Conservation (phyloP, 1,284 basidiomycete species). For the Malassezia nana region DNA sequence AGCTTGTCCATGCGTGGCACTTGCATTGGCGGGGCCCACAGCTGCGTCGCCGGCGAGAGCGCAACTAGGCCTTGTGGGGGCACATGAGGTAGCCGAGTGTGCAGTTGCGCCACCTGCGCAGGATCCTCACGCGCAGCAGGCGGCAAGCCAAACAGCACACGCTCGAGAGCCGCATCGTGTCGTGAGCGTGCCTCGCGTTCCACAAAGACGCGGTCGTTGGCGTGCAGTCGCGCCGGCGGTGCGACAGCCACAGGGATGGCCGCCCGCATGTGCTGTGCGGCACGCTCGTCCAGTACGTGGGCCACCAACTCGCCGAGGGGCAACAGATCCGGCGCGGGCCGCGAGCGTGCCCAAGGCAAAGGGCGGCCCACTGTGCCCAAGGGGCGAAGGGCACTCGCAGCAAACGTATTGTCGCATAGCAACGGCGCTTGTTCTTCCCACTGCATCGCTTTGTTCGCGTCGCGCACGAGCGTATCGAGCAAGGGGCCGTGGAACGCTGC, state of each 20-base stretch:
- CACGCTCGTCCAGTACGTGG: slow-evolving; percentile 64
- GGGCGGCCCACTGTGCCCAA: slow-evolving; percentile 47
- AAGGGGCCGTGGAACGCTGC: slow-evolving; percentile 57
- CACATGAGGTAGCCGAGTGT: slow-evolving; percentile 57
- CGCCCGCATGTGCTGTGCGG: slow-evolving; percentile 72
- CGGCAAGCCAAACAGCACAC: slow-evolving; percentile 77
- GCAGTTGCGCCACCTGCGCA: slow-evolving; percentile 55
- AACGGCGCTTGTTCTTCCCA: slow-evolving; percentile 24
- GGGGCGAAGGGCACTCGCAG: slow-evolving; percentile 50
- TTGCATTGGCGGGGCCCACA: slow-evolving; percentile 75
- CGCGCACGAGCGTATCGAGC: slow-evolving; percentile 52
- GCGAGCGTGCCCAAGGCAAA: slow-evolving; percentile 34
- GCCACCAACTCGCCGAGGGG: slow-evolving; percentile 58
- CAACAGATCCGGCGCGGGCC: slow-evolving; percentile 51
- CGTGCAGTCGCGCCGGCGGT: slow-evolving; percentile 66
- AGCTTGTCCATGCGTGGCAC: slow-evolving; percentile 91
- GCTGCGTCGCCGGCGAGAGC: slow-evolving; percentile 62
- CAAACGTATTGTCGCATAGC: slow-evolving; percentile 57
- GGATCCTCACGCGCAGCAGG: slow-evolving; percentile 59
- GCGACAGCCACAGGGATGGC: slow-evolving; percentile 73
- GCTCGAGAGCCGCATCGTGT: slow-evolving; percentile 57
- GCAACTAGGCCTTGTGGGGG: slow-evolving; percentile 62
- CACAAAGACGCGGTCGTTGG: slow-evolving; percentile 67
- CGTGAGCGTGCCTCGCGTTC: slow-evolving; percentile 59
- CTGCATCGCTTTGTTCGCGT: slow-evolving; percentile 40